Conservation (phyloP, 371 early-diverging fungal genomes). For the Mucor lusitanicus region DNA sequence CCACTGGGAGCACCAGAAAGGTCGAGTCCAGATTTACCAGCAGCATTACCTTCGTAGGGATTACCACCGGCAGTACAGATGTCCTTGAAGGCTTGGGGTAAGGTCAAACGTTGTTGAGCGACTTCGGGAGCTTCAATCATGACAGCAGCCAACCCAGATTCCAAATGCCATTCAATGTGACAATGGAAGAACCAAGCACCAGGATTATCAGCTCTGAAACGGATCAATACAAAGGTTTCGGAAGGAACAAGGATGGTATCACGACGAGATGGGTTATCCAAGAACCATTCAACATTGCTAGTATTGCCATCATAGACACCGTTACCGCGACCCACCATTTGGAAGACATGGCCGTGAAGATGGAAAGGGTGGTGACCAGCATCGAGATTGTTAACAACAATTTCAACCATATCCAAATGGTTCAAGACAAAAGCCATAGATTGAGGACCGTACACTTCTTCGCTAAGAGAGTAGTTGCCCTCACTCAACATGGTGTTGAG, state of each 20-base stretch:
- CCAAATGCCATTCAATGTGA: slow-evolving; percentile 81
- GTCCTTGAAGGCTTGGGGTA: slow-evolving; percentile 49
- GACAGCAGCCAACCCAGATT: slow-evolving; percentile 59
- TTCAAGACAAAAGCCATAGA: slow-evolving; percentile 52
- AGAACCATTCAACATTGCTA: slow-evolving; percentile 28
- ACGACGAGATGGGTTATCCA: slow-evolving; percentile 64
- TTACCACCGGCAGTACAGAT: slow-evolving; percentile 58
- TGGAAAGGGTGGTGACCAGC: slow-evolving; percentile 50
- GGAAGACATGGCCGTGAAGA: slow-evolving; percentile 67
- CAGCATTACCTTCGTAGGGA: slow-evolving; percentile 59
- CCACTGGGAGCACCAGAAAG: slow-evolving; percentile 55
- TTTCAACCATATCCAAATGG: slow-evolving; percentile 51
- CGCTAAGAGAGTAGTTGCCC: slow-evolving; percentile 54
- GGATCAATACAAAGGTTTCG: slow-evolving; percentile 49
- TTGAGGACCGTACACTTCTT: slow-evolving; percentile 69
- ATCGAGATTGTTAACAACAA: slow-evolving; percentile 67
- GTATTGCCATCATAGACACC: slow-evolving; percentile 48
- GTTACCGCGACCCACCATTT: slow-evolving; percentile 54
- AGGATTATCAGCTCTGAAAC: slow-evolving; percentile 67
- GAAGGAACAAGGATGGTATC: slow-evolving; percentile 57
- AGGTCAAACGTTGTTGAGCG: slow-evolving; percentile 36
- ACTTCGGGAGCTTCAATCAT: slow-evolving; percentile 75
- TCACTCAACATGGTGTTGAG: slow-evolving; percentile 67
- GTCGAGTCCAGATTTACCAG: slow-evolving; percentile 64
- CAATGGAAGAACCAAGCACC: slow-evolving; percentile 68